Evolutionary conservation across 139 green algal species (phyloP).

Genomic region (Chlorella vulgaris): DNA sequence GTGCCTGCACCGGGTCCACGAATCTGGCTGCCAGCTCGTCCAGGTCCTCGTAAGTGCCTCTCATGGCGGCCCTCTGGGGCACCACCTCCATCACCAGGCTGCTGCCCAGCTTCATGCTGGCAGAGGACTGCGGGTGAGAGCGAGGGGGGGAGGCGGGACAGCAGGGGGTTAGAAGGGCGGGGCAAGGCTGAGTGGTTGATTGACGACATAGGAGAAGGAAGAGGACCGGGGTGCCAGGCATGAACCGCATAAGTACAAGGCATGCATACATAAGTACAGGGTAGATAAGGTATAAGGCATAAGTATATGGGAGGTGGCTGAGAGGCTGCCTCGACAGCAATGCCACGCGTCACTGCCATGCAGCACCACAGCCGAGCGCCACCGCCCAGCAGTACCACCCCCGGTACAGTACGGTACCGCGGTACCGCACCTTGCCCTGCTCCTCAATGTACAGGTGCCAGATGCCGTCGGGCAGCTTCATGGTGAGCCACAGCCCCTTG

Average conservation of each 20-base stretch:
- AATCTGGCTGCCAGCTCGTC: slow-evolving; percentile 76
- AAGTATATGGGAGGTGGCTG: too few species aligned
- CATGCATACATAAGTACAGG: too few species aligned
- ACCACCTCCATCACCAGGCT: background rate
- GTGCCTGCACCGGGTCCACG: slow-evolving; percentile 59
- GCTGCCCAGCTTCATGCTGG: slow-evolving; percentile 28
- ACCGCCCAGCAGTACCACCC: too few species aligned
- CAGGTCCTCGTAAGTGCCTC: slow-evolving; percentile 76
- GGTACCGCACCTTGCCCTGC: slow-evolving; percentile 58
- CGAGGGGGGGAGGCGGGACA: background rate
- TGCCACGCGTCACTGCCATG: too few species aligned
- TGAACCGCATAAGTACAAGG: too few species aligned
- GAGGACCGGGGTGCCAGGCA: too few species aligned
- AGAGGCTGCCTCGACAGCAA: too few species aligned
- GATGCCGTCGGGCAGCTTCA: slow-evolving; percentile 38
- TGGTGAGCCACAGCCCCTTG: slow-evolving; percentile 29
- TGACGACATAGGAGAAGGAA: background rate
- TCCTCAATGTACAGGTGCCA: slow-evolving; percentile 66
- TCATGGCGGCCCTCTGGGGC: background rate
- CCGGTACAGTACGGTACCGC: too few species aligned
- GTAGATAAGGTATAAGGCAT: too few species aligned
- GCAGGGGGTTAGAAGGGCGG: too few species aligned
- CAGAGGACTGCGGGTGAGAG: background rate
- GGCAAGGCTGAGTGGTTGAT: too few species aligned
- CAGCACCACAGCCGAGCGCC: too few species aligned